Evolutionary conservation across 2,329 filamentous ascomycete species (phyloP).

Genomic region (Diaporthe nobilis): DNA sequence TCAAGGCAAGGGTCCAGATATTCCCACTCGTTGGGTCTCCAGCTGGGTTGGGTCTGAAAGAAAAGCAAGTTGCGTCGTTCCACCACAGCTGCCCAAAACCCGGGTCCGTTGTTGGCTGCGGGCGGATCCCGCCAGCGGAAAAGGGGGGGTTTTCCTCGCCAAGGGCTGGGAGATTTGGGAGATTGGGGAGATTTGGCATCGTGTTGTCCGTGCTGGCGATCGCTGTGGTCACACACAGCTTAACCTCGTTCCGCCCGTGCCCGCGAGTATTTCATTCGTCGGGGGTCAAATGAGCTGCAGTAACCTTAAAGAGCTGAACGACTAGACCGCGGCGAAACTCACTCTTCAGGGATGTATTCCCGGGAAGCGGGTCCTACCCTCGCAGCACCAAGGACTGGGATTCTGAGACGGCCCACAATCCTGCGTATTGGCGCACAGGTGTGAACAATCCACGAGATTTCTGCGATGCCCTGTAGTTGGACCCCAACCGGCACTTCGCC

Average conservation of each 20-base stretch:
- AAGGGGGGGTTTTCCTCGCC: neutral
- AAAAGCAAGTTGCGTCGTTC: slow-evolving; percentile 13
- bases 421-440: neutral
- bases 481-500: neutral
- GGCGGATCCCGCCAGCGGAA: slow-evolving; percentile 24
- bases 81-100: slow-evolving; percentile 12
- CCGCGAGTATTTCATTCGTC: neutral
- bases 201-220: slow-evolving; percentile 16
- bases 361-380: neutral
- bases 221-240: neutral
- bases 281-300: slow-evolving; percentile 13
- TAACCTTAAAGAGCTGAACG: slow-evolving; percentile 13
- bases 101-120: neutral
- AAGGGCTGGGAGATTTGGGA: slow-evolving; percentile 13
- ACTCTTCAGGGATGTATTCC: slow-evolving; percentile 11
- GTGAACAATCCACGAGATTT: slow-evolving; percentile 1
- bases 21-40: neutral
- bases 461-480: neutral
- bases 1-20: slow-evolving; percentile 12
- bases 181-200: slow-evolving; percentile 10
- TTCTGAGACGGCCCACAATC: slow-evolving; percentile 10
- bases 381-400: slow-evolving; percentile 16
- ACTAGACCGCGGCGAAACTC: slow-evolving; percentile 26
- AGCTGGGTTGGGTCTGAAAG: neutral
- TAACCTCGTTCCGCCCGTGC: neutral